Conservation (phyloP, 2,329 filamentous ascomycete species). For the Neofusicoccum sp. region DNA sequence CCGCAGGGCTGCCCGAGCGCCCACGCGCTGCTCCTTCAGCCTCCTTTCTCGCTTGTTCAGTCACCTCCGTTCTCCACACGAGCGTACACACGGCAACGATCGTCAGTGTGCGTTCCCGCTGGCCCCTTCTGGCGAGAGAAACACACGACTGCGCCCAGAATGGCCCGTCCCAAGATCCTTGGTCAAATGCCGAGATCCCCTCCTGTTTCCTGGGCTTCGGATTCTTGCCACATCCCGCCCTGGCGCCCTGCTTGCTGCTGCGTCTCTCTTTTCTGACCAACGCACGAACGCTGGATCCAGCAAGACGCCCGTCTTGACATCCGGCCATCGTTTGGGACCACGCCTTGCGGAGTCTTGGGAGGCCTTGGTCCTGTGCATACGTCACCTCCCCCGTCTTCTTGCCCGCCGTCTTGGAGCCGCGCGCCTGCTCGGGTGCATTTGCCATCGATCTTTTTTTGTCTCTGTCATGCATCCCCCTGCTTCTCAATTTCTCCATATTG, state of each 20-base stretch:
- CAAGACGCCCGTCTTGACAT: neutral
- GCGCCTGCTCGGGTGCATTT: slow-evolving; percentile 7
- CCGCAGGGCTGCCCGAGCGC: neutral
- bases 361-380: neutral
- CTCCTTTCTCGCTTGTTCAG: slow-evolving; percentile 10
- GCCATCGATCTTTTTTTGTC: neutral
- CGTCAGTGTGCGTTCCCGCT: neutral
- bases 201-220: neutral
- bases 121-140: neutral
- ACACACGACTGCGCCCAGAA: neutral
- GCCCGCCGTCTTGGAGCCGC: neutral
- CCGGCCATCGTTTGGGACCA: too few species aligned
- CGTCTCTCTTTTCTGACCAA: neutral
- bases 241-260: neutral
- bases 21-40: neutral
- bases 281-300: slow-evolving; percentile 7
- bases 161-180: neutral
- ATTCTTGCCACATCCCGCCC: neutral
- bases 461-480: neutral
- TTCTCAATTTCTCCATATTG: slow-evolving; percentile 5
- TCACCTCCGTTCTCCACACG: slow-evolving; percentile 12
- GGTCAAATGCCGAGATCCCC: neutral
- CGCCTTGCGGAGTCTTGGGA: neutral
- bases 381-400: neutral
- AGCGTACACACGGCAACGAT: slow-evolving; percentile 1